phyloP scores from a whole-genome alignment of 441 rosid species.

The Francoa sonchifolia region DNA sequence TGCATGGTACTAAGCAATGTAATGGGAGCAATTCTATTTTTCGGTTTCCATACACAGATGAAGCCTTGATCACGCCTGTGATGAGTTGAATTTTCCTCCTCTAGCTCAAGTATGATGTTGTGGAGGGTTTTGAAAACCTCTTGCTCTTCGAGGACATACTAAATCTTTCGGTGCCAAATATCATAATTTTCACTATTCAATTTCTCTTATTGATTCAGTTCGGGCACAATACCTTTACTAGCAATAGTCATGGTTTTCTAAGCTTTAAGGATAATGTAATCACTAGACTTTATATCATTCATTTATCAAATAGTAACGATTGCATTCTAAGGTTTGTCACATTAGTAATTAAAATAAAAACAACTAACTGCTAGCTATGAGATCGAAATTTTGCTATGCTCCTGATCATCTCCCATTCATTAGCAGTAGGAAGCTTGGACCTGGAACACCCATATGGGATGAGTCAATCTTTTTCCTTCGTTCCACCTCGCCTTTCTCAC shows the following conservation, averaged over 20 bases:
- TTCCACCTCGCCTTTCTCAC: too few relatives aligned
- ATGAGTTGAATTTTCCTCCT: not conserved
- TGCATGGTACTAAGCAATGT: not conserved
- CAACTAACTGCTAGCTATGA: not conserved
- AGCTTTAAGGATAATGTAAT: not conserved
- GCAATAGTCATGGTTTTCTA: not conserved
- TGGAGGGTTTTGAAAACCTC: conserved; percentile 1
- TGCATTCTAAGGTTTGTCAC: not conserved
- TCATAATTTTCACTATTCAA: not conserved
- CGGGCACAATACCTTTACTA: not conserved
- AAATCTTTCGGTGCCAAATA: not conserved
- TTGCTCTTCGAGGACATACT: not conserved
- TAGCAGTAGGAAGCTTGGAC: too few relatives aligned
- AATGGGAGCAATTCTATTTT: not conserved
- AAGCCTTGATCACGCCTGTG: too few relatives aligned
- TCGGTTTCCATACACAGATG: not conserved
- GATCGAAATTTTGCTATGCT: not conserved
- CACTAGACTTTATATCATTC: not conserved
- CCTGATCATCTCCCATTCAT: not conserved
- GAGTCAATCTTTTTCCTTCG: too few relatives aligned
- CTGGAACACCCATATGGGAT: too few relatives aligned
- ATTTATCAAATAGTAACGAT: too few relatives aligned
- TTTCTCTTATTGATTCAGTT: not conserved
- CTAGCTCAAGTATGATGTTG: not conserved
- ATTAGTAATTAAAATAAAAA: not conserved